Conservation (phyloP, 176 grass and related monocot species). For the barley (Hordeum vulgare) region DNA sequence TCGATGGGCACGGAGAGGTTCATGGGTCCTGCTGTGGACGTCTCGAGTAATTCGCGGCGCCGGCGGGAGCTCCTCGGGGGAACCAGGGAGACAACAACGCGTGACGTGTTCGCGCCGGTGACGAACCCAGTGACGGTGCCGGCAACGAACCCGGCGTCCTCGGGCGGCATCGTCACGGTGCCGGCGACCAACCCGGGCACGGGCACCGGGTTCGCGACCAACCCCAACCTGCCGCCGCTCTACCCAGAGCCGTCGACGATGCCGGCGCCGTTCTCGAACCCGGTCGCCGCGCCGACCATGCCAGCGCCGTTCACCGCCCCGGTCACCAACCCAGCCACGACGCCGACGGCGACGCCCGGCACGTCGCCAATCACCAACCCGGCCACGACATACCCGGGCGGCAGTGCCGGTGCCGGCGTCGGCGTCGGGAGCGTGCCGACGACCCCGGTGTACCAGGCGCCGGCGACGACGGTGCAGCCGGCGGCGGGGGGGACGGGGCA, state of each 20-base stretch:
- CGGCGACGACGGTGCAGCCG: slow-evolving; percentile 38
- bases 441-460: slow-evolving; percentile 35
- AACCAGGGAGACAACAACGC: slow-evolving; percentile 28
- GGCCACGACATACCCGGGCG: slow-evolving; percentile 45
- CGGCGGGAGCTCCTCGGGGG: slow-evolving; percentile 16
- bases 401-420: not conserved
- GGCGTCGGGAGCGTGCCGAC: slow-evolving; percentile 8
- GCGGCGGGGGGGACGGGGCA: slow-evolving; percentile 29
- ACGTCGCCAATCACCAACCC: slow-evolving; percentile 66
- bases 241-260: slow-evolving; percentile 35
- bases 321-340: slow-evolving; percentile 61
- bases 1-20: not conserved
- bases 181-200: slow-evolving; percentile 39
- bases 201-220: slow-evolving; percentile 13
- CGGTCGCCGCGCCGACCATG: slow-evolving; percentile 36
- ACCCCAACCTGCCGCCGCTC: slow-evolving; percentile 40
- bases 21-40: slow-evolving; percentile 22
- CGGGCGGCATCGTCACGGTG: slow-evolving; percentile 38
- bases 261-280: too few relatives aligned
- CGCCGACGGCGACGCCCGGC: slow-evolving; percentile 40
- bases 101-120: slow-evolving; percentile 43
- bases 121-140: slow-evolving; percentile 48
- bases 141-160: slow-evolving; percentile 22
- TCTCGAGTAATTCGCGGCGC: not conserved
- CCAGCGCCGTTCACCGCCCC: slow-evolving; percentile 41